Evolutionary conservation across 148 eudicot genomes (phyloP), one percentile per base, ranked within the genome.

Genomic region (Persicaria tinctoria): DNA sequence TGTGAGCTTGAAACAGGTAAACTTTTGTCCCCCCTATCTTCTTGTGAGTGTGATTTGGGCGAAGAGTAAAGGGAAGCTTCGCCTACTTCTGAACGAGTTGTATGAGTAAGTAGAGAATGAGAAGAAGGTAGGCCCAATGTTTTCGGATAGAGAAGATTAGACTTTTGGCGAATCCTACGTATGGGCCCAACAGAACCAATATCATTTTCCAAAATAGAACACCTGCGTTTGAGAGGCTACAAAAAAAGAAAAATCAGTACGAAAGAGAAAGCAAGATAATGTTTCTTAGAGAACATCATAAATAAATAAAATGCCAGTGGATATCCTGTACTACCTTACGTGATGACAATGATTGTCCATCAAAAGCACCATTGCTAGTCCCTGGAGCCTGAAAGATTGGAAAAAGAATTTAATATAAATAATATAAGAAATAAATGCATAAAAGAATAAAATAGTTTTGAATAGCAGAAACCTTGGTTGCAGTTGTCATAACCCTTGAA

Each of bases 141-240:
- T 78, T 79, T 87, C 23, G 87, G 85, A 82, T 84, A 81, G 20
- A 86, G 76, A 68, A 92, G 93, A 87, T 89, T 92, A 20, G 90
- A 79, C 78, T 96, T 96, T 79, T 96, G 97, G 8, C 97, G 87
- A 72, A 87, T 91, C 82, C 97, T 87, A 23, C 98, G 89, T 17
- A 94, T 87, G 46, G 97, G 92, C 56, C 97, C 97, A 73, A 80
- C 81, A 68, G 91, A 83, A 14, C 97, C 97, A 77, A 87, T 81
- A 81, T 89, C 93, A 82, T 84, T 89, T 66, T 94, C 97, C 44
- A 91, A 60, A 47, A 80, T 86, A 76, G 90, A 82, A 80, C 91
- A 87, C 82, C 96, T 82, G 46, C 96, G 95, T 78, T 94, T 94
- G 55, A 88, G 79, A 78, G 80, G 86, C 98, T 93, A 85, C 20